Evolutionary conservation across 805 yeast species (phyloP), one percentile per base, ranked within the genome.

Genomic region (Suhomyces sp.): DNA sequence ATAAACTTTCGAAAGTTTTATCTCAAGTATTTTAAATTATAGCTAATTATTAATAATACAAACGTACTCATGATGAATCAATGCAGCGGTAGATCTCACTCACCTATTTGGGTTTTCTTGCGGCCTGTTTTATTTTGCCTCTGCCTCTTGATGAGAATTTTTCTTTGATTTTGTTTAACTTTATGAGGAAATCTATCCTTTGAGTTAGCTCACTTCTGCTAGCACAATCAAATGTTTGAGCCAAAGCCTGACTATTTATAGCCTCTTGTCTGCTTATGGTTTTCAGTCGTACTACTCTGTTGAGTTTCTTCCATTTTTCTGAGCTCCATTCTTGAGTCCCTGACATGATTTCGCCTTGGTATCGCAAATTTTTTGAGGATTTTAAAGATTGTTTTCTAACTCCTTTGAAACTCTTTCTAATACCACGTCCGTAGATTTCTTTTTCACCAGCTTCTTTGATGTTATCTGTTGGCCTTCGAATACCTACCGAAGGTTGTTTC

Each of bases 1-100:
- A 68, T 22, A 76, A 76, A 59, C 60, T 80, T 56, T 63, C 72
- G 57, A 64, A 65, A n/a, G 85, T 85, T 24, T 71, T 85, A 51
- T 76, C 79, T 13, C 80, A 73, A 51, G 76, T 85, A 4, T 80
- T 85, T 56, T 84, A 60, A 56, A n/a, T 15, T 15, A n/a, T 19
- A 33, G 13, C 29, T 20, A 17, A 35, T 20, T 22, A 20, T 7
- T 33, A 21, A 22, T 41, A 41, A 41, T 41, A 41, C 44, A 41
- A n/a, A 37, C n/a, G 24, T 44, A 15, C 19, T 10, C 21, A 44
- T 27, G 24, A 25, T 31, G 35, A 31, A 31, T 13, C 1, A 27
- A 27, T 31, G 35, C 17, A 31, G 15, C n/a, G 35, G 41, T 37
- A 37, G 8, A 37, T n/a, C 9, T 37, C 7, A 37, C 9, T 37